Evolutionary conservation across 805 yeast species (phyloP).

Genomic region (Nakazawaea sp.): DNA sequence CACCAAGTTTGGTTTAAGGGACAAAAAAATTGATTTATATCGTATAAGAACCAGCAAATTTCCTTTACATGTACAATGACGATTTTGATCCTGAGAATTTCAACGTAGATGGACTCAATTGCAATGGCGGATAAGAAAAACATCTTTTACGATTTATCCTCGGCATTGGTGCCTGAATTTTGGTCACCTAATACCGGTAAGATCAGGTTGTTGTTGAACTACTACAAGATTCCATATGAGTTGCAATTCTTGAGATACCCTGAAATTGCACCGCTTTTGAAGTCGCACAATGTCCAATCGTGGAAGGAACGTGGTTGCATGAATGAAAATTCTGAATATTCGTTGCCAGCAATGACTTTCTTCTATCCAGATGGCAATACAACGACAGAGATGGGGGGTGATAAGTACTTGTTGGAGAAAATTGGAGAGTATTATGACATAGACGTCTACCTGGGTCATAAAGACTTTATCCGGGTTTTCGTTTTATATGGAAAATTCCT

Average conservation of each 20-base stretch:
- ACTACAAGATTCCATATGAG: neutral
- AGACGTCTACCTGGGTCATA: neutral
- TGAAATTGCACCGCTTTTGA: too few relatives aligned
- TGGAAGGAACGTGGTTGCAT: neutral
- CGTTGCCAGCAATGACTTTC: constrained; percentile 2
- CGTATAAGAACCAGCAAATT: too few relatives aligned
- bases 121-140: too few relatives aligned
- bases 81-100: too few relatives aligned
- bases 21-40: too few relatives aligned
- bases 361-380: neutral
- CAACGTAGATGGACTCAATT: too few relatives aligned
- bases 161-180: neutral
- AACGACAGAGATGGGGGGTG: constrained; percentile 1
- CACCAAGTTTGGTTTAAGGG: too few relatives aligned
- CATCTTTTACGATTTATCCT: constrained; percentile 2
- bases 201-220: neutral
- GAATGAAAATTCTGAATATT: constrained; percentile 4
- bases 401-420: neutral
- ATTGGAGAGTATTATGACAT: neutral
- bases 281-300: too few relatives aligned
- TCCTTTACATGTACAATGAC: too few relatives aligned
- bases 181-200: constrained; percentile 3
- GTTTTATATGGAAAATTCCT: neutral
- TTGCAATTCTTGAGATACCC: neutral
- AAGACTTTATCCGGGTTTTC: neutral